Evolutionary conservation across 208 protist species (phyloP).

Genomic region (Herpetomonas tarakana): DNA sequence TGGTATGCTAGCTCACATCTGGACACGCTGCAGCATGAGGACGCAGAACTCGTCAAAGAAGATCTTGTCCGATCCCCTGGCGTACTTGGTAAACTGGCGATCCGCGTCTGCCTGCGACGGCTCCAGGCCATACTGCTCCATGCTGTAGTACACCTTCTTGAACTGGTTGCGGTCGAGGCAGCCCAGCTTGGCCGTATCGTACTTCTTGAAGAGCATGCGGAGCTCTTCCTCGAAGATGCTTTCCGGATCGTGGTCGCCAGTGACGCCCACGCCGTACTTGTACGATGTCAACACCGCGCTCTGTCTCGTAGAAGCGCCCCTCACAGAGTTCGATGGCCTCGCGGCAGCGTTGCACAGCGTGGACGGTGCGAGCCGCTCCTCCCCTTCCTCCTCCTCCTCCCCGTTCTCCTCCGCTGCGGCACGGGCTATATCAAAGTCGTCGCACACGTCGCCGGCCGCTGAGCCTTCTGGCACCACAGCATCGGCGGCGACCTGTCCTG

Average conservation of each 20-base stretch:
- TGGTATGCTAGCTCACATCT: constrained; percentile 69
- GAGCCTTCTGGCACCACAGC: background rate
- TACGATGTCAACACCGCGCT: background rate
- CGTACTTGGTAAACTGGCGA: constrained; percentile 49
- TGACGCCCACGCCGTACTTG: background rate
- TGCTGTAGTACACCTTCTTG: constrained; percentile 58
- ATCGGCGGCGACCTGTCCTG: background rate
- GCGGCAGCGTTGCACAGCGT: background rate
- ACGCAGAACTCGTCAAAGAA: constrained; percentile 82
- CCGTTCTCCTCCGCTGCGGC: no score
- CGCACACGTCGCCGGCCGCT: background rate
- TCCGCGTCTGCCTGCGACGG: constrained; percentile 51
- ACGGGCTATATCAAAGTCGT: background rate
- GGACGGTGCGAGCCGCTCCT: background rate
- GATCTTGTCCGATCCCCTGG: constrained; percentile 38
- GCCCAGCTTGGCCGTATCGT: constrained; percentile 45
- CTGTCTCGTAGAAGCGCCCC: no score
- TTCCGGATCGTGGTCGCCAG: constrained; percentile 3
- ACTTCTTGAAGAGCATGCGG: constrained; percentile 50
- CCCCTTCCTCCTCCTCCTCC: background rate
- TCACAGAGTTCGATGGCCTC: background rate
- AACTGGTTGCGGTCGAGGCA: constrained; percentile 75
- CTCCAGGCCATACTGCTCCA: constrained; percentile 80
- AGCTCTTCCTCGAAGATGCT: constrained; percentile 59
- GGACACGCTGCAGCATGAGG: constrained; percentile 80